Evolutionary conservation across 1,284 basidiomycete species (phyloP), one percentile per base, ranked within the genome.

Genomic region (Austroboletus olivaceoglutinosus): DNA sequence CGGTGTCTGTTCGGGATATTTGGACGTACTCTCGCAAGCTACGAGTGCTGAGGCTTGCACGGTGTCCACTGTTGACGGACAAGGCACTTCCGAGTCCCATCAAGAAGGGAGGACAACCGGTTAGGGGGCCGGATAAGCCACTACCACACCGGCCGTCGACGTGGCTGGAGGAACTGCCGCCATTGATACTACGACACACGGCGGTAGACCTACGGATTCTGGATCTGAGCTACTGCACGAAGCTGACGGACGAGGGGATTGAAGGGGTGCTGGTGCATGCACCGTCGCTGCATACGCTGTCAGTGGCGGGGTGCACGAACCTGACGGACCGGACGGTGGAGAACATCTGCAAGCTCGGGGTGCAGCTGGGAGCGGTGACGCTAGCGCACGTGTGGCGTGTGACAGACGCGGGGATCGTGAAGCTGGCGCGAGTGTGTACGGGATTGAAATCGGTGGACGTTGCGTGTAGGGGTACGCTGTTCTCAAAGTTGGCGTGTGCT

Each of bases 401-500:
- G 60, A 96, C 93, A 25, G 94, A 98, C 63, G 74, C 71, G 2
- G 89, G 81, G 2, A 76, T 97, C n/a, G 79, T 86, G 33, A 77
- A 78, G 49, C 69, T 97, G 33, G 85, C 85, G 5, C 78, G 86
- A 16, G 73, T 77, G 13, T 98, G 94, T 67, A 77, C 79, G 0
- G 80, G 88, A 27, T 72, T 98, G 30, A 78, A 87, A 47, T 91
- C 90, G 63, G 77, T 97, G 52, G 94, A 97, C 65, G 72, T 97
- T 42, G 89, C 91, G 43, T 92, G 93, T 92, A 67, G 83, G 80
- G 46, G 31, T 47, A 44, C 48, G 39, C 49, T 43, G 46, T 52
- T 56, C 41, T 41, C 23, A 29, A 33, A n/a, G 11, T 38, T 43
- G 42, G 41, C 45, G 37, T 43, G 37, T 45, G 18, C 54, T 59